Evolutionary conservation across 2,329 filamentous ascomycete species (phyloP).

Genomic region (Leptographium radiaticola): DNA sequence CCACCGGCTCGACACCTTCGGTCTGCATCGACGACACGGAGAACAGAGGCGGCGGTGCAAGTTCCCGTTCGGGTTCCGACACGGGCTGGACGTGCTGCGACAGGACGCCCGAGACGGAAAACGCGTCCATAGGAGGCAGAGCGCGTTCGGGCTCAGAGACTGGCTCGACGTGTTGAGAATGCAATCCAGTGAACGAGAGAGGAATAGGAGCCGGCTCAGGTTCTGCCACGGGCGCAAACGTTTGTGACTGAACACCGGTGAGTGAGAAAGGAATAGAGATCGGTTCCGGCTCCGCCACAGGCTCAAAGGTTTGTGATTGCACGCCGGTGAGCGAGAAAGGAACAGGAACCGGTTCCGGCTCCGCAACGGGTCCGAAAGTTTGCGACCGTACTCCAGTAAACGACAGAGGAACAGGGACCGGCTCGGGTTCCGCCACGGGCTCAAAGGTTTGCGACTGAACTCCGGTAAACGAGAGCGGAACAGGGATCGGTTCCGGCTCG

Average conservation of each 20-base stretch:
- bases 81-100: constrained; percentile 30
- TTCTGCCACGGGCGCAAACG: constrained; percentile 8
- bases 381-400: constrained; percentile 33
- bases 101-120: constrained; percentile 27
- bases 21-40: constrained; percentile 23
- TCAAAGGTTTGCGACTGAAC: not conserved
- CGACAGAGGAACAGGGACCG: too few species aligned
- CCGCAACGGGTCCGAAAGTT: constrained; percentile 7
- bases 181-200: constrained; percentile 27
- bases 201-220: not conserved
- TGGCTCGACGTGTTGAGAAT: constrained; percentile 20
- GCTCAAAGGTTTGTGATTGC: not conserved
- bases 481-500: not conserved
- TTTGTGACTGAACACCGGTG: constrained; percentile 30
- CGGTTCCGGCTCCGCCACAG: not conserved
- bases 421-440: not conserved
- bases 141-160: not conserved
- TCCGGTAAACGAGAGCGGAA: not conserved
- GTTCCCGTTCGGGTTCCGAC: constrained; percentile 19
- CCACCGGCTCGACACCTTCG: constrained; percentile 18
- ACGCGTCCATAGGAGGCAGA: not conserved
- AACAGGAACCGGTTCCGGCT: not conserved
- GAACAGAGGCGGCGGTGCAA: constrained; percentile 10
- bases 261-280: constrained; percentile 11
- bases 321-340: not conserved